phyloP scores from a whole-genome alignment of 345 rosid genomes.

The Linum trigynum region DNA sequence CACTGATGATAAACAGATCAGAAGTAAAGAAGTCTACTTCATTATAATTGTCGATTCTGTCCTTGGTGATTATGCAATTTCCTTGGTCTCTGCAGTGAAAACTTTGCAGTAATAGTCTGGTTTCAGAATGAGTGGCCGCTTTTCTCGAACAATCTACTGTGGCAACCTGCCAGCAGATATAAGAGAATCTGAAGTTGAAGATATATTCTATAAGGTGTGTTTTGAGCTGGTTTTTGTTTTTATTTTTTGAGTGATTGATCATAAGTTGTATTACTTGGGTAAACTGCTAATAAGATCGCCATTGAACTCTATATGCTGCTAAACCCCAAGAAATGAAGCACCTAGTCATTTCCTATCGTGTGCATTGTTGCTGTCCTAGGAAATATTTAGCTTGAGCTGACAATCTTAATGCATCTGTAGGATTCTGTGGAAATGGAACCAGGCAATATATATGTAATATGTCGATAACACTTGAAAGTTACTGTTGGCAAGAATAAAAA shows the following conservation, averaged over 20 bases:
- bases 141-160: conserved; percentile 92
- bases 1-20: conserved; percentile 27
- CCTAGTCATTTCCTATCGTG: not conserved
- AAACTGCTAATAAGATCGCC: not conserved
- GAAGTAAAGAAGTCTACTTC: conserved; percentile 21
- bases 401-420: not conserved
- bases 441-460: not conserved
- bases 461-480: not conserved
- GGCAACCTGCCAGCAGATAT: conserved; percentile 93
- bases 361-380: not conserved
- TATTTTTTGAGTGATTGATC: not conserved
- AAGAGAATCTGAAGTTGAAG: conserved; percentile 80
- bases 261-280: not conserved
- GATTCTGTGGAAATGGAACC: not conserved
- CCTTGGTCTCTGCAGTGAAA: conserved; percentile 33
- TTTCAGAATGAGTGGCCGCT: conserved; percentile 79
- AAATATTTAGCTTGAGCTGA: not conserved
- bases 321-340: not conserved
- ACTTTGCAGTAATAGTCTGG: conserved; percentile 12
- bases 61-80: conserved; percentile 12
- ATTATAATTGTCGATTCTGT: conserved; percentile 14
- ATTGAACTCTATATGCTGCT: not conserved
- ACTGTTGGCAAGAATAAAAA: too few species aligned
- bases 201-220: conserved; percentile 64
- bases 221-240: not conserved